Percentiles rank a stretch among this genome's conserved stretches.
Evolutionary conservation across 176 grass and related monocot genomes (phyloP).

Genomic region (Thinopyrum elongatum): DNA sequence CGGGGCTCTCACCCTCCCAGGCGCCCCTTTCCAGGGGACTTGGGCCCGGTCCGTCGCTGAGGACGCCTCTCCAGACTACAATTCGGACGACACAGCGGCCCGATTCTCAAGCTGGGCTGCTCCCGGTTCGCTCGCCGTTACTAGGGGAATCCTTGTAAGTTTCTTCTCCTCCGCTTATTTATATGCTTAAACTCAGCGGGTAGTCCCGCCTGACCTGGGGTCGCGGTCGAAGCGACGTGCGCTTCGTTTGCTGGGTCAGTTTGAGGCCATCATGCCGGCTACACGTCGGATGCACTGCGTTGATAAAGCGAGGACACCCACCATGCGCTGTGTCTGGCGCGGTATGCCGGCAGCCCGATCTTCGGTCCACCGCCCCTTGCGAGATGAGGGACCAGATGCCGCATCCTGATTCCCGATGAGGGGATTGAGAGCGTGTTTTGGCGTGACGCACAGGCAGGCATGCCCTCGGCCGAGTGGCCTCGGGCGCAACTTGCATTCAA

Average conservation of each 20-base stretch:
- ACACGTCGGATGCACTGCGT: too few species aligned
- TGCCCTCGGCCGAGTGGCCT: slow-evolving; percentile 26
- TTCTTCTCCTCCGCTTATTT: slow-evolving; percentile 32
- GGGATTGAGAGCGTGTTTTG: background rate
- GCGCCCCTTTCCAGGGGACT: slow-evolving; percentile 58
- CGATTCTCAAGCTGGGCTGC: background rate
- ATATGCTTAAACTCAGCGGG: too few species aligned
- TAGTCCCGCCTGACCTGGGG: too few species aligned
- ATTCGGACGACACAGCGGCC: background rate
- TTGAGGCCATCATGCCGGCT: background rate
- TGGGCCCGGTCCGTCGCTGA: slow-evolving; percentile 2
- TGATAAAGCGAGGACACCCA: too few species aligned
- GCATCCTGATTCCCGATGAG: too few species aligned
- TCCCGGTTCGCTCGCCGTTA: slow-evolving; percentile 40
- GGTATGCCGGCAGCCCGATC: too few species aligned
- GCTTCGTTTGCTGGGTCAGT: too few species aligned
- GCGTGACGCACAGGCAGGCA: slow-evolving; percentile 17
- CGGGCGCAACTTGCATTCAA: slow-evolving; percentile 86
- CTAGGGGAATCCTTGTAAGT: slow-evolving; percentile 40
- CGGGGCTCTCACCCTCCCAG: slow-evolving; percentile 50
- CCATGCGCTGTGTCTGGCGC: too few species aligned
- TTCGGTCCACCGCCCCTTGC: too few species aligned
- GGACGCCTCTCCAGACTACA: background rate
- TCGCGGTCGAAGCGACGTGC: too few species aligned
- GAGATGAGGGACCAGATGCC: too few species aligned